Conservation (phyloP, 306 rosid genomes). For the Ammopiptanthus mongolicus region DNA sequence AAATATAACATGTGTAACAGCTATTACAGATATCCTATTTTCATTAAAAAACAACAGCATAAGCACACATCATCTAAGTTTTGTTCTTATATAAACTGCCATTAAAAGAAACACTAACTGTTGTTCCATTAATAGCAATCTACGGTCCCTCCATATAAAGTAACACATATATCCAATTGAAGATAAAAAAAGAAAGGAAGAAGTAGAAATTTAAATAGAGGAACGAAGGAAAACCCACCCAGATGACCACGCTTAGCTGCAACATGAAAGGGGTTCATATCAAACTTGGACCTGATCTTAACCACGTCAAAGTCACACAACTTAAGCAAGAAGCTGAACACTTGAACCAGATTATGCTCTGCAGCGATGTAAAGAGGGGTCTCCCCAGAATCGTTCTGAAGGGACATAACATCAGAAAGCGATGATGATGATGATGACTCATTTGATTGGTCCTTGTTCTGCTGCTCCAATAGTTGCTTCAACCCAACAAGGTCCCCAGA, state of each 20-base stretch:
- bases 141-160: not conserved
- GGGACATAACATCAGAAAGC: conserved; percentile 59
- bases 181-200: not conserved
- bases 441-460: conserved; percentile 45
- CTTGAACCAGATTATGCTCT: conserved; percentile 45
- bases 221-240: conserved; percentile 31
- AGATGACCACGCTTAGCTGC: conserved; percentile 87
- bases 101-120: not conserved
- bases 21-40: too few relatives aligned
- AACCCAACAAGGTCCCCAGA: conserved; percentile 70
- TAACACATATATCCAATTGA: not conserved
- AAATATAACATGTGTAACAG: too few relatives aligned
- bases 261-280: conserved; percentile 76
- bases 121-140: not conserved
- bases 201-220: not conserved
- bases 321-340: conserved; percentile 56
- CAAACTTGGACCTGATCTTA: conserved; percentile 82
- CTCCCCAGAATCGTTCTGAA: conserved; percentile 82
- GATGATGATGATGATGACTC: conserved; percentile 34
- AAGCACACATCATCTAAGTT: too few relatives aligned
- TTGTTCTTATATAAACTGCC: not conserved
- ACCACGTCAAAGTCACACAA: conserved; percentile 44
- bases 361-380: conserved; percentile 76
- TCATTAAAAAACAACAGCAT: too few relatives aligned
- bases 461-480: conserved; percentile 40